Evolutionary conservation across 768 basidiomycete genomes (phyloP), one percentile per base, ranked within the genome.

Genomic region (Lentinula edodes): DNA sequence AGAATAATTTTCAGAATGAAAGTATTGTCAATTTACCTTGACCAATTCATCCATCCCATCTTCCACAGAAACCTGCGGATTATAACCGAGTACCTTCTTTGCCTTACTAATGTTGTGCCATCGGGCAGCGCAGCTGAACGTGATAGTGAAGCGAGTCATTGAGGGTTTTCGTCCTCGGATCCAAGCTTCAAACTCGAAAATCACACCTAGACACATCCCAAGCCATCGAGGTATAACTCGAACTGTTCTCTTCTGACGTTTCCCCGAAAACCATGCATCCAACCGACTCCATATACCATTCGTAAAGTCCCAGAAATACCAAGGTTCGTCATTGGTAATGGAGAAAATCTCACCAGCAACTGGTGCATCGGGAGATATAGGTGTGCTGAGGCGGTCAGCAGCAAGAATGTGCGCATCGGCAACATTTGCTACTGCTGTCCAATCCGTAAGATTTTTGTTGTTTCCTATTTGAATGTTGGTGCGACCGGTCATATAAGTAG

Each of bases 311-410:
- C 89, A 91, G 74, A 89, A 90, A 67, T 82, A 83, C 54, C 86
- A 75, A 0, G 88, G 89, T 67, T 91, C 89, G 59, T 88, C 86
- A 67, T 91, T 91, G 61, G 88, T 89, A 71, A 91, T 86, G 77
- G 88, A 89, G 76, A 87, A 91, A 9, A 70, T 83, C 67, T 91
- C 82, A 0, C 89, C 89, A 1, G 87, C 88, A 58, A 90, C 85
- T 3, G 83, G 76, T n/a, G 69, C 71, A 16, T 81, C 83, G 0
- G 85, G 86, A 15, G 85, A 84, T 20, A 85, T 75, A n/a, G 73
- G 68, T 0, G 70, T 18, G 78, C 72, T 71, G 45, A 91, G 80
- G 65, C 80, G 83, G 75, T 90, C 88, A 28, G 83, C 80, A 10
- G 90, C 89, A 46, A 91, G 80, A 12, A 91, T 70, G 68, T 91